Base-by-base conservation (phyloP, 441 rosid species). In the Jatropha multifida region DNA sequence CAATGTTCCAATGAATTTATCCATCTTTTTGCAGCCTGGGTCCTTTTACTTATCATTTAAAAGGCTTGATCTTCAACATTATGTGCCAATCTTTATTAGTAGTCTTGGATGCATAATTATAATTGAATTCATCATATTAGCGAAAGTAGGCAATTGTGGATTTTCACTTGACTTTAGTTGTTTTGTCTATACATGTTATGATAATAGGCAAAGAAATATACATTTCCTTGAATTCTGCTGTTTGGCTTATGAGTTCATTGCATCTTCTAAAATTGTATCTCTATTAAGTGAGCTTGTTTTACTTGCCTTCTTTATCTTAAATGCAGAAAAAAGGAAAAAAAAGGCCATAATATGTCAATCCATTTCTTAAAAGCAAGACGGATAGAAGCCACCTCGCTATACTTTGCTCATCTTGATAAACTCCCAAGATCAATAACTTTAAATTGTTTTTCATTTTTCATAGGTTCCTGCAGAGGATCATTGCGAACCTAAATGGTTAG, bases 401-500 rank as follows among this genome's bases (percentile, higher is more conserved):
- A 54, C 60, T 62, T 68, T 56, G 41, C 77, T 23, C 54, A 27
- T 61, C 51, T 60, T 68, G 61, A 49, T 49, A 69, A 69, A 71
- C 41, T 69, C 27, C 67, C 26, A 38, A 15, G 72, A 41, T 74
- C 49, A n/a, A 9, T 60, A 32, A 63, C 56, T 64, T 70, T 54
- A 48, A 71, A 55, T 40, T 77, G n/a, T 72, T 73, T 23, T 75
- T 10, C 46, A 62, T 79, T 72, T 74, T 69, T 51, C 51, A 63
- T 85, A 96, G 98, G 87, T 37, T 71, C 6, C 79, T 37, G 38
- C 37, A 52, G 92, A 85, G 78, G 89, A 84, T 71, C 80, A 54
- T 68, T 62, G 49, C 41, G 83, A 86, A 62, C 78, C 58, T 79
- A 92, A 77, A 76, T 93, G 99, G 99, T 76, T 91, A 61, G 98